phyloP scores from a whole-genome alignment of 441 rosid species.

The Sinapis alba region DNA sequence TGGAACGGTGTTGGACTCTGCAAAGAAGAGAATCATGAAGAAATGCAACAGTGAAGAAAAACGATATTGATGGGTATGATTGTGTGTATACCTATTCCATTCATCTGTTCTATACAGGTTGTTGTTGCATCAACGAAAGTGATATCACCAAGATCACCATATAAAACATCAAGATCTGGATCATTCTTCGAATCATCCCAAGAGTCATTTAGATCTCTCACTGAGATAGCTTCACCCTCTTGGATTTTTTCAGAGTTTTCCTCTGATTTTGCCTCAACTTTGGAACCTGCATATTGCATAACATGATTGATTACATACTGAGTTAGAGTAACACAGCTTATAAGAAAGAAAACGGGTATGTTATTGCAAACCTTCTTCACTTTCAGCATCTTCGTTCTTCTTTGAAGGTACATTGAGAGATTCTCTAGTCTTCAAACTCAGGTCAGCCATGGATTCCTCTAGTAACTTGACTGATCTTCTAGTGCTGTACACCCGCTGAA shows the following conservation, averaged over 20 bases:
- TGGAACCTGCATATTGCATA: conserved; percentile 39
- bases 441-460: conserved; percentile 59
- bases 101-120: conserved; percentile 13
- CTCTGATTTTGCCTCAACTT: conserved; percentile 21
- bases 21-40: conserved; percentile 23
- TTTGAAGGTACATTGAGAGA: conserved; percentile 26
- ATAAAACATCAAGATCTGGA: conserved; percentile 32
- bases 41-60: background rate
- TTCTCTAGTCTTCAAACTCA: conserved; percentile 56
- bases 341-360: conserved; percentile 16
- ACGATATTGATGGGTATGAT: background rate
- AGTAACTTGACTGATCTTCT: conserved; percentile 74
- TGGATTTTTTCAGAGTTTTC: conserved; percentile 20
- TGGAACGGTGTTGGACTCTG: conserved; percentile 16
- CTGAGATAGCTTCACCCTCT: conserved; percentile 29
- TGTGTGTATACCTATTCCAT: conserved; percentile 22
- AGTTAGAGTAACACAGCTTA: background rate
- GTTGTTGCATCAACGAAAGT: conserved; percentile 32
- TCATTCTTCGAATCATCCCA: conserved; percentile 36
- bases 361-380: conserved; percentile 19
- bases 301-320: conserved; percentile 26
- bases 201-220: conserved; percentile 38
- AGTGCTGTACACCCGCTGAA: conserved; percentile 56
- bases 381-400: conserved; percentile 23
- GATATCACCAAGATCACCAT: conserved; percentile 43